phyloP scores from a whole-genome alignment of 1,139 yeast species.

The Sugiyamaella grinbergsii region DNA sequence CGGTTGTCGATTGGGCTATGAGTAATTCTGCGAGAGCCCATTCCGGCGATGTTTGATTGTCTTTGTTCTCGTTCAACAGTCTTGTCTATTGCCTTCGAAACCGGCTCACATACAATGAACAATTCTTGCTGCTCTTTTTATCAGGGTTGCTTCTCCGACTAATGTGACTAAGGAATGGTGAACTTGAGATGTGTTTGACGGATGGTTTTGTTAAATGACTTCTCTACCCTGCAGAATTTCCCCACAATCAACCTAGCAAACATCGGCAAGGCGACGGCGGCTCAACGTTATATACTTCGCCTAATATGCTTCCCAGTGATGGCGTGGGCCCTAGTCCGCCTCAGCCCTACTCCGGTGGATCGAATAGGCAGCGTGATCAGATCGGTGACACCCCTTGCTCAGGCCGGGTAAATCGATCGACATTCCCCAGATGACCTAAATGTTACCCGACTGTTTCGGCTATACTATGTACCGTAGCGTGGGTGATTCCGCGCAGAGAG shows the following conservation, averaged over 20 bases:
- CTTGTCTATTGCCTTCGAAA: not conserved
- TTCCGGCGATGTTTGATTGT: not conserved
- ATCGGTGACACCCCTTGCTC: no score
- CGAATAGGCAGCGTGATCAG: no score
- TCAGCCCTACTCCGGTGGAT: not conserved
- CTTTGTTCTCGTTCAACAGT: not conserved
- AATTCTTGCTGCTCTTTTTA: no score
- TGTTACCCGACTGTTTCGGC: no score
- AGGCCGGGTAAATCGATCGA: no score
- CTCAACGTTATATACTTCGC: not conserved
- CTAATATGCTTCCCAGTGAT: no score
- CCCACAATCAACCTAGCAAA: constrained; percentile 15
- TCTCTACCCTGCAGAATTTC: constrained; percentile 16
- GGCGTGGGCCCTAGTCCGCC: not conserved
- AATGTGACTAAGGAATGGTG: constrained; percentile 13
- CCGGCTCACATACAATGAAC: no score
- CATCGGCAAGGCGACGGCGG: constrained; percentile 11
- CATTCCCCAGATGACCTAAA: no score
- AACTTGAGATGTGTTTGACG: not conserved
- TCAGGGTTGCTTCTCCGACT: not conserved
- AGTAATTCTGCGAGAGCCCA: not conserved
- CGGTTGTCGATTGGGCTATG: no score
- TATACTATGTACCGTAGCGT: no score
- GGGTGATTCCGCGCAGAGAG: no score
- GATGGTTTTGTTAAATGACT: not conserved